Evolutionary conservation across 768 basidiomycete genomes (phyloP), one percentile per base, ranked within the genome.

Genomic region (Collybia nuda): DNA sequence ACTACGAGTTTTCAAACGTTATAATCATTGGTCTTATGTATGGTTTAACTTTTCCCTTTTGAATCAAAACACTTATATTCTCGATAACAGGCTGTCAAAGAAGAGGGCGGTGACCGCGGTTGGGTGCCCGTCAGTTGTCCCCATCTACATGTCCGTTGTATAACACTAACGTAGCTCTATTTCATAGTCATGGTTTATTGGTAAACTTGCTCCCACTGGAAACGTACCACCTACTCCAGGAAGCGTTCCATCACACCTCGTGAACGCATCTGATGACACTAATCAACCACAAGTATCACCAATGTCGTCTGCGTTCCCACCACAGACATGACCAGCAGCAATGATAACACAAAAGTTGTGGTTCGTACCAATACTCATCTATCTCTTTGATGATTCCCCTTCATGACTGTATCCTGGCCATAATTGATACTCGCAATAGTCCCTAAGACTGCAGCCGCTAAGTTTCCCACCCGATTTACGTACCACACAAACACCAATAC

Each of bases 1-100:
- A 18, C 62, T 99, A 55, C 77, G 93, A 56, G 95, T 99, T 37
- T 97, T 98, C 73, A 98, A 98, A 75, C 81, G 95, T 56, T 98
- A 98, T 66, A 97, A 96, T 54, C 94, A 98, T 69, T 98, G 95
- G 93, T 92, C 90, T 67, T 94, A 93, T 70, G 90, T 91, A 63
- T 48, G 79, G 70, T 47, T 22, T 51, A 45, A 51, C 43, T 55
- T 24, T 24, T 56, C 24, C 23, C 48, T 54, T 53, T 15, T 44
- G 52, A 42, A 50, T 42, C 24, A 45, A 49, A n/a, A 56, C 50
- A 21, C 29, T 45, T 18, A 22, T 44, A 23, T 11, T 22, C 15
- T 37, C 43, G 40, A 38, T 51, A 43, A 17, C 59, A 93, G 90
- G 92, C 92, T 56, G 93, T 98, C 62, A 94, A 95, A 68, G 91